A percentile compares a stretch with the other conserved stretches of the same genome.
Evolutionary conservation across 2,329 filamentous ascomycete species (phyloP).

Genomic region (Alternaria brassicae): DNA sequence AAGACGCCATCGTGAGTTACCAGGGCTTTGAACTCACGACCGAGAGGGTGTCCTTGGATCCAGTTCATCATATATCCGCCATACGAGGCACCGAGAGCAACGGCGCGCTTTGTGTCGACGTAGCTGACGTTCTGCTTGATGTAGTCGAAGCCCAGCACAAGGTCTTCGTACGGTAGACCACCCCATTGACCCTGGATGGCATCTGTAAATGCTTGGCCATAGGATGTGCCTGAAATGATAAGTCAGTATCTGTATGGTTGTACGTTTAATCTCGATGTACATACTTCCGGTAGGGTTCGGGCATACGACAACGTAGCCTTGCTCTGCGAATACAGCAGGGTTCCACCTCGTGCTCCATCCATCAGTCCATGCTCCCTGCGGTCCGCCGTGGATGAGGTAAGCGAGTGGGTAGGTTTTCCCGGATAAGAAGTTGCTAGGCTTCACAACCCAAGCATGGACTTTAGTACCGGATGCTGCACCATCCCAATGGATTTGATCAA

Average conservation of each 20-base stretch:
- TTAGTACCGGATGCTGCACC: conserved; percentile 66
- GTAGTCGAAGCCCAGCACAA: conserved; percentile 79
- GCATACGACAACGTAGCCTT: conserved; percentile 82
- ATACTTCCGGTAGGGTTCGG: conserved; percentile 84
- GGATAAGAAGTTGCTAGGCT: conserved; percentile 68
- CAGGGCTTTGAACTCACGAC: conserved; percentile 83
- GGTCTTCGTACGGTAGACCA: conserved; percentile 80
- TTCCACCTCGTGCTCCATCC: conserved; percentile 87
- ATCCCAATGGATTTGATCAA: conserved; percentile 72
- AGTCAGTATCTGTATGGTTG: background rate
- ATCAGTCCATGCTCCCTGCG: conserved; percentile 77
- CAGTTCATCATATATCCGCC: conserved; percentile 67
- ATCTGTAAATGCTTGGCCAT: conserved; percentile 78
- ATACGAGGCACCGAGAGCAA: conserved; percentile 71
- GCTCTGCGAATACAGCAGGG: conserved; percentile 82
- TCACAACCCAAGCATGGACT: conserved; percentile 74
- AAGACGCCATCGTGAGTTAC: conserved; percentile 91
- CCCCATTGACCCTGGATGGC: conserved; percentile 85
- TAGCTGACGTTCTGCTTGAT: conserved; percentile 70
- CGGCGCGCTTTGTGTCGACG: conserved; percentile 72
- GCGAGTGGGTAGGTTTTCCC: conserved; percentile 79
- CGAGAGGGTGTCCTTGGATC: conserved; percentile 87
- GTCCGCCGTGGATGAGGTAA: conserved; percentile 83
- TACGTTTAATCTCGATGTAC: background rate
- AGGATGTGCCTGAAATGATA: conserved; percentile 60